These are phyloP conservation scores for Phytophthora kernoviae DNA, from an alignment of 352 stramenopile species.

Conservation along the genomic window DNA sequence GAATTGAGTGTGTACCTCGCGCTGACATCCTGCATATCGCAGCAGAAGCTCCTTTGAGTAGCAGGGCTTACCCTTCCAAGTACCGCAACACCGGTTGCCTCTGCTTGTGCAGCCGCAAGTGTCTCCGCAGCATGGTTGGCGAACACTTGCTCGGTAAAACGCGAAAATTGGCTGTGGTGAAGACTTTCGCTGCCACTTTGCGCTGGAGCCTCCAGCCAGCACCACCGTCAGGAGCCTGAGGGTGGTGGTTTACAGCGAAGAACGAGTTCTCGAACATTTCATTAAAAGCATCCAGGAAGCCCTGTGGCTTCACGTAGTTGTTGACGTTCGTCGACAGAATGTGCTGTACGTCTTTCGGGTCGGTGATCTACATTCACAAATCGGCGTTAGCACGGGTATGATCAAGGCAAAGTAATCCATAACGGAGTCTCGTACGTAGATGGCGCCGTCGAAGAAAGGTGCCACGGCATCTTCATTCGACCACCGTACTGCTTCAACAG, in stretches of 20 bases:
- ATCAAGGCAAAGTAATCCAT: background rate
- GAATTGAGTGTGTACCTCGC: conserved; percentile 56
- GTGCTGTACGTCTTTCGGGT: conserved; percentile 69
- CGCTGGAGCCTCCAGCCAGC: conserved; percentile 74
- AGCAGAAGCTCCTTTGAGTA: conserved; percentile 20
- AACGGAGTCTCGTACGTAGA: conserved; percentile 49
- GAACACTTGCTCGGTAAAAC: conserved; percentile 57
- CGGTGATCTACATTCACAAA: conserved; percentile 39
- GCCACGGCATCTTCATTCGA: conserved; percentile 69
- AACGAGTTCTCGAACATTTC: conserved; percentile 77
- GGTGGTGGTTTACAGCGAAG: conserved; percentile 75
- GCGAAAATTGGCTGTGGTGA: conserved; percentile 69
- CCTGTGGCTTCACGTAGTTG: conserved; percentile 80
- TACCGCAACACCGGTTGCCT: conserved; percentile 8
- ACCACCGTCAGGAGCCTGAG: conserved; percentile 53
- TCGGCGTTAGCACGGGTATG: background rate
- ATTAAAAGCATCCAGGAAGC: conserved; percentile 67
- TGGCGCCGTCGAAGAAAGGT: conserved; percentile 70
- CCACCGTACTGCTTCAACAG: conserved; percentile 46
- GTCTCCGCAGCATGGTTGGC: conserved; percentile 40
- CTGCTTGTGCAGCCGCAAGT: conserved; percentile 11
- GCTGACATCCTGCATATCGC: conserved; percentile 61
- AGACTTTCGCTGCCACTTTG: conserved; percentile 89
- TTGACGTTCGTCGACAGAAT: conserved; percentile 62
- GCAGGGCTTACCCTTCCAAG: background rate